phyloP scores from a whole-genome alignment of 345 rosid species.

The rapeseed (Brassica napus) region Da-Ae NC_063436.1:9799001-9799500 shows the following conservation, averaged over 20 bases:
- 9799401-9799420: constrained; percentile 75
- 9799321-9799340: background rate
- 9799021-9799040: background rate
- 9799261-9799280: constrained; percentile 11
- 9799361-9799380: constrained; percentile 13
- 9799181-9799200: constrained; percentile 70
- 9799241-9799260: constrained; percentile 71
- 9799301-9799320: constrained; percentile 27
- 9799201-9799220: constrained; percentile 79
- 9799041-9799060: constrained; percentile 18
- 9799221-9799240: constrained; percentile 96
- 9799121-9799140: background rate
- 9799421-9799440: constrained; percentile 92
- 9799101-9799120: constrained; percentile 4
- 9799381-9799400: constrained; percentile 17
- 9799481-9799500: constrained; percentile 75
- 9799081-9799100: constrained; percentile 2
- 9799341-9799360: constrained; percentile 16
- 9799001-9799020: constrained; percentile 23
- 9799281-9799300: background rate
- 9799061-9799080: constrained; percentile 3
- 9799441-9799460: constrained; percentile 97
- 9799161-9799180: constrained; percentile 36
- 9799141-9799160: constrained; percentile 13
- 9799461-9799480: constrained; percentile 80